phyloP scores from a whole-genome alignment of 2,329 filamentous ascomycete genomes.

The Talaromyces atroroseus region DNA sequence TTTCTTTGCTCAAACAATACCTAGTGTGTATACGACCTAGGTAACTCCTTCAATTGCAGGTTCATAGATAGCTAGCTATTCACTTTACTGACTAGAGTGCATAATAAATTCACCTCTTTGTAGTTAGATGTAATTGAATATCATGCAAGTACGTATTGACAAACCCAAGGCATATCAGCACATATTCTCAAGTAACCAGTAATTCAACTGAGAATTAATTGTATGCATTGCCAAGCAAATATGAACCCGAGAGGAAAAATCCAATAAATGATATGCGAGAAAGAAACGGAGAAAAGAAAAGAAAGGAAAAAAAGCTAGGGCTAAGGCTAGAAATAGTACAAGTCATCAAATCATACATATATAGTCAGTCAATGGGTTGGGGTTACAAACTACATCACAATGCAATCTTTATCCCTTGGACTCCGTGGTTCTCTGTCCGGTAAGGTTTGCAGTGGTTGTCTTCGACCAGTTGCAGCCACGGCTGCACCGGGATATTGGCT shows the following conservation, averaged over 20 bases:
- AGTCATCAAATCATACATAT: background rate
- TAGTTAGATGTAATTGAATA: no score
- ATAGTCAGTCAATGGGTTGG: background rate
- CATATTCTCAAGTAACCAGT: background rate
- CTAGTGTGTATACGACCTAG: no score
- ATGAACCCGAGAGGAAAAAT: background rate
- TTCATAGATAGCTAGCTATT: no score
- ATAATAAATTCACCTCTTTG: no score
- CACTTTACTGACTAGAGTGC: no score
- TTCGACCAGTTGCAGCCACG: conserved; percentile 1
- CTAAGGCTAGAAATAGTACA: background rate
- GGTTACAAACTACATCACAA: conserved; percentile 32
- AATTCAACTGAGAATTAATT: background rate
- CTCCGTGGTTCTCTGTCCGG: conserved; percentile 1
- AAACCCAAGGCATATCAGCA: no score
- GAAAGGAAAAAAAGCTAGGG: background rate
- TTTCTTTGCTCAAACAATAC: no score
- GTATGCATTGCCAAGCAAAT: background rate
- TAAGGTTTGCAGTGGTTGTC: conserved; percentile 10
- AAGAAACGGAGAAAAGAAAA: background rate
- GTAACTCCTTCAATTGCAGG: no score
- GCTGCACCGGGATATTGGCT: conserved; percentile 7
- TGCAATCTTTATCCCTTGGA: conserved; percentile 38
- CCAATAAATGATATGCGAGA: background rate
- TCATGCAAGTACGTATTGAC: no score